Conservation (phyloP, 1,284 basidiomycete genomes). For the Cryptococcus neoformans region DNA sequence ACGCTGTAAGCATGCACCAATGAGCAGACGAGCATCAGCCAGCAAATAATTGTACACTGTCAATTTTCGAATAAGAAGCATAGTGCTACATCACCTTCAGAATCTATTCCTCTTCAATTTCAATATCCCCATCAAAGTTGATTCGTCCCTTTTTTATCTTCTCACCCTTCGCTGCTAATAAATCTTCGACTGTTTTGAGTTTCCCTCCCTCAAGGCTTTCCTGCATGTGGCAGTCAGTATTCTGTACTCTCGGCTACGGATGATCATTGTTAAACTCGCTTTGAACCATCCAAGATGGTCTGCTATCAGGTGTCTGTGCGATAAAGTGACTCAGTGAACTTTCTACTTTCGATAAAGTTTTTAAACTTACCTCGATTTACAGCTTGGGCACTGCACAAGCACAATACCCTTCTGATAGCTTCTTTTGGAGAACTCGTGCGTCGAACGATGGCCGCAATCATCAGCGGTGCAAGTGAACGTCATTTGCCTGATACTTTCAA, state of each 20-base stretch:
- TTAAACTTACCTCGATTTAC: constrained; percentile 70
- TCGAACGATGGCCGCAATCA: constrained; percentile 74
- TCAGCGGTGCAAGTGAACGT: constrained; percentile 86
- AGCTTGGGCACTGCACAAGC: constrained; percentile 85
- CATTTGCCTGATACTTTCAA: constrained; percentile 53
- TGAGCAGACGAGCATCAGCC: no score
- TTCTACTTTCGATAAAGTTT: not conserved
- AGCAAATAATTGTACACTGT: no score
- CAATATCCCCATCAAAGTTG: constrained; percentile 52
- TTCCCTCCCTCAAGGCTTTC: constrained; percentile 63
- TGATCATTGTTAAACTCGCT: constrained; percentile 12
- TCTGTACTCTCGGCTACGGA: not conserved
- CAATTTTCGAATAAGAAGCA: no score
- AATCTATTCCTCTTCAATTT: constrained; percentile 33
- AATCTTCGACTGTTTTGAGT: constrained; percentile 73
- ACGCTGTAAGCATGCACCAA: no score
- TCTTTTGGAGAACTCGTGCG: constrained; percentile 81
- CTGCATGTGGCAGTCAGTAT: constrained; percentile 36
- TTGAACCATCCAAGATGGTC: constrained; percentile 90
- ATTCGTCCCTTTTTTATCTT: constrained; percentile 61
- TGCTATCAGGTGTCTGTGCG: constrained; percentile 73
- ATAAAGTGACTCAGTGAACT: not conserved
- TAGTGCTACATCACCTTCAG: not conserved
- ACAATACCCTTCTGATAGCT: constrained; percentile 88
- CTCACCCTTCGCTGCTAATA: constrained; percentile 73